These are phyloP conservation scores for Coemansia aciculifera DNA, from an alignment of 192 early-diverging fungal genomes.

Conservation along the genomic window DNA sequence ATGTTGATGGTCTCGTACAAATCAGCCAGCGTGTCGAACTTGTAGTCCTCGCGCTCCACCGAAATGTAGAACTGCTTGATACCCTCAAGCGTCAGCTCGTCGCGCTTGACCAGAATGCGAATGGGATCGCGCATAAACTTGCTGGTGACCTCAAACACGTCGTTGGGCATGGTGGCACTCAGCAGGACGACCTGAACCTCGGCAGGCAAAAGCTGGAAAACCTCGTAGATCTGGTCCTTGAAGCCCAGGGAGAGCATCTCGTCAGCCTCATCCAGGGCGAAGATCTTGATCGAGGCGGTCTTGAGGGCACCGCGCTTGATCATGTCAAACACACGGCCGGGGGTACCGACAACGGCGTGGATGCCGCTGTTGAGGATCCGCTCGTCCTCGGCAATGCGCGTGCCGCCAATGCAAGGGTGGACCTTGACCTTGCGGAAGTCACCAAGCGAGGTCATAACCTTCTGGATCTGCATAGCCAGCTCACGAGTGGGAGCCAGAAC, in stretches of 20 bases:
- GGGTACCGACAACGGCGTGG: conserved; percentile 97
- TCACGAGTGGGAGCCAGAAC: conserved; percentile 98
- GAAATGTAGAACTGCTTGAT: conserved; percentile 97
- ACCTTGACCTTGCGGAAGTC: conserved; percentile 94
- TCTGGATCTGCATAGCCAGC: conserved; percentile 97
- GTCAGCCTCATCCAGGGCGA: conserved; percentile 99
- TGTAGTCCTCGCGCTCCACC: conserved; percentile 99
- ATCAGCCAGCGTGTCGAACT: conserved; percentile 97
- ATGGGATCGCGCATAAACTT: conserved; percentile 99
- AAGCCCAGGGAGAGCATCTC: conserved; percentile 99
- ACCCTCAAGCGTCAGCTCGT: conserved; percentile 94
- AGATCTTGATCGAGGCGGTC: conserved; percentile 90
- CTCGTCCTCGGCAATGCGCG: conserved; percentile 89
- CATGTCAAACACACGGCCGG: conserved; percentile 98
- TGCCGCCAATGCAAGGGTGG: conserved; percentile 98
- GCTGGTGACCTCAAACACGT: conserved; percentile 94
- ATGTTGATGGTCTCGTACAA: conserved; percentile 98
- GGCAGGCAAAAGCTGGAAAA: conserved; percentile 89
- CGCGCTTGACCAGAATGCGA: conserved; percentile 98
- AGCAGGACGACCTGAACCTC: conserved; percentile 95
- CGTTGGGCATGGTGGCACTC: conserved; percentile 94
- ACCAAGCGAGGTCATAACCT: conserved; percentile 90
- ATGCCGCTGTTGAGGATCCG: conserved; percentile 74
- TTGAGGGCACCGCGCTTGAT: conserved; percentile 88
- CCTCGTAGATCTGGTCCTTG: conserved; percentile 98